Evolutionary conservation across 2,329 filamentous ascomycete genomes (phyloP).

Genomic region (Cordyceps cateniannulata): DNA sequence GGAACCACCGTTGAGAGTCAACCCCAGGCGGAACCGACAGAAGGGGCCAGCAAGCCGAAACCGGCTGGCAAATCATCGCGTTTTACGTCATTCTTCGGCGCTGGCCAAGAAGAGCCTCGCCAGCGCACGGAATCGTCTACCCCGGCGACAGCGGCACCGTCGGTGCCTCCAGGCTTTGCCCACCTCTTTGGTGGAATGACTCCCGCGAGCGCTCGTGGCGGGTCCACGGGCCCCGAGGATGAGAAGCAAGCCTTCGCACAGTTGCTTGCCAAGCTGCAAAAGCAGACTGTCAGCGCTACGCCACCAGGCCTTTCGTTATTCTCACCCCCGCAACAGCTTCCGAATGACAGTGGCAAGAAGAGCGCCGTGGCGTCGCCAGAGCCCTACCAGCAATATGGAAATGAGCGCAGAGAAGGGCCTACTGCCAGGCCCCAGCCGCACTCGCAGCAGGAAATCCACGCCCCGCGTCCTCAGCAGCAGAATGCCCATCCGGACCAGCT

Average conservation of each 20-base stretch:
- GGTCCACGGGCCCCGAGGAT: slow-evolving; percentile 40
- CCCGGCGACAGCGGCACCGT: slow-evolving; percentile 20
- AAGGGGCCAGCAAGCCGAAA: slow-evolving; percentile 46
- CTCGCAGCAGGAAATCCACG: slow-evolving; percentile 42
- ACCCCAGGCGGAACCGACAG: slow-evolving; percentile 43
- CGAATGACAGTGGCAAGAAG: slow-evolving; percentile 25
- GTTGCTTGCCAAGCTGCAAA: slow-evolving; percentile 74
- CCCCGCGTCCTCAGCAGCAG: slow-evolving; percentile 44
- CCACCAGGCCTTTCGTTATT: slow-evolving; percentile 39
- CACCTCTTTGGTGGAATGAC: slow-evolving; percentile 4
- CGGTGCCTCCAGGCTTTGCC: slow-evolving; percentile 11
- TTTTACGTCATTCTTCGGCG: slow-evolving; percentile 73
- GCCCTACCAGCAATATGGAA: slow-evolving; percentile 40
- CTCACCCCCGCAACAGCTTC: slow-evolving; percentile 31
- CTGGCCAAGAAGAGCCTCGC: slow-evolving; percentile 43
- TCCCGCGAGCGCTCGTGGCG: not conserved
- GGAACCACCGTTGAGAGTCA: slow-evolving; percentile 39
- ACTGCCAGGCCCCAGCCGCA: slow-evolving; percentile 31
- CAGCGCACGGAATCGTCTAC: slow-evolving; percentile 43
- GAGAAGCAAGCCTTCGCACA: slow-evolving; percentile 84
- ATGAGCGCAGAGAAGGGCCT: slow-evolving; percentile 39
- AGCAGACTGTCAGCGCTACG: slow-evolving; percentile 42
- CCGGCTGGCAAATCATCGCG: slow-evolving; percentile 63
- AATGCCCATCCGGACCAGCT: slow-evolving; percentile 52
- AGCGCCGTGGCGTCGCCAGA: slow-evolving; percentile 40